Conservation (phyloP, 83 land plant genomes). For the Picea abies region DNA sequence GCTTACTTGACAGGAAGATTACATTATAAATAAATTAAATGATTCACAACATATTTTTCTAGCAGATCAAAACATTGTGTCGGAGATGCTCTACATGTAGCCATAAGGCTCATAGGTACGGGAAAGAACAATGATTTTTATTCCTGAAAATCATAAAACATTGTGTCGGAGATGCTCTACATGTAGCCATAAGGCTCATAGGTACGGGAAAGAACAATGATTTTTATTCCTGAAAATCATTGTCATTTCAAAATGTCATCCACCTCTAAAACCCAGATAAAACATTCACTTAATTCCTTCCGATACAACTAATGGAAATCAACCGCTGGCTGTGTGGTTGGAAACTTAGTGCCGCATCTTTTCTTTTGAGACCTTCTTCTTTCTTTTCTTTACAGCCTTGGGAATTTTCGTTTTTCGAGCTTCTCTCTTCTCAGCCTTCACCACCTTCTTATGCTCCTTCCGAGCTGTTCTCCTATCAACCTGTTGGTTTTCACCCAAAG, state of each 20-base stretch:
- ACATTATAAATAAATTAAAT: too few relatives aligned
- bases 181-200: too few relatives aligned
- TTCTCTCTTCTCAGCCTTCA: slow-evolving; percentile 94
- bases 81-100: too few relatives aligned
- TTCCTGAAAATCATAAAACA: not conserved
- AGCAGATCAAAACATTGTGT: too few relatives aligned
- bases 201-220: too few relatives aligned
- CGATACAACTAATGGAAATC: not conserved
- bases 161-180: too few relatives aligned
- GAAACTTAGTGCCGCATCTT: slow-evolving; percentile 30
- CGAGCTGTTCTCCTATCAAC: slow-evolving; percentile 66
- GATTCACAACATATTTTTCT: too few relatives aligned
- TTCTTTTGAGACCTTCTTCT: slow-evolving; percentile 78
- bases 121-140: not conserved
- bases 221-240: not conserved
- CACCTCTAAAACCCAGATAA: not conserved
- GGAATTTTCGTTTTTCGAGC: slow-evolving; percentile 86
- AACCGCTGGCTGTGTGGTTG: not conserved
- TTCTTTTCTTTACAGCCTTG: slow-evolving; percentile 89
- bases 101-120: too few relatives aligned
- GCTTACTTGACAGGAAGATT: too few relatives aligned
- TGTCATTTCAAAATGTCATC: not conserved
- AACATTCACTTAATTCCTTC: not conserved
- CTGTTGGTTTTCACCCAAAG: slow-evolving; percentile 24
- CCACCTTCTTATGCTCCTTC: slow-evolving; percentile 95